phyloP scores from a whole-genome alignment of 768 basidiomycete species.

The Serendipita sp. region DNA sequence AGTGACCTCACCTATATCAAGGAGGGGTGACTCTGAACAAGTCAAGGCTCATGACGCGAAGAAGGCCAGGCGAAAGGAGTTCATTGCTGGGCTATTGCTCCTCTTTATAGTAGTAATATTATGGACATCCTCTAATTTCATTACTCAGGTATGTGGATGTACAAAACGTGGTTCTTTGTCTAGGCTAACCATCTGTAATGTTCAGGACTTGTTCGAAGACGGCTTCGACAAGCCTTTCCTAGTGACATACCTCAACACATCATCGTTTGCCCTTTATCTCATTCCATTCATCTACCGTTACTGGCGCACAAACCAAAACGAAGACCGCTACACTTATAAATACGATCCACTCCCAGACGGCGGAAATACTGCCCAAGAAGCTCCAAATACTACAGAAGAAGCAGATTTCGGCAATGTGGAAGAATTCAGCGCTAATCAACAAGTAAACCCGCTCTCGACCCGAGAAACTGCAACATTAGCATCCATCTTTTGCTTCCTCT shows the following conservation, averaged over 20 bases:
- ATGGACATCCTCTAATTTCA: constrained; percentile 80
- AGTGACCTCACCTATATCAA: too few relatives aligned
- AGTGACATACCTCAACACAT: constrained; percentile 82
- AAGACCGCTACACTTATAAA: constrained; percentile 8
- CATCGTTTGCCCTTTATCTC: constrained; percentile 74
- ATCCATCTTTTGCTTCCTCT: constrained; percentile 65
- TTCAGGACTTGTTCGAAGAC: constrained; percentile 32
- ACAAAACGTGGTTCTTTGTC: not conserved
- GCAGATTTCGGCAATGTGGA: not conserved
- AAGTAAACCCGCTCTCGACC: constrained; percentile 33
- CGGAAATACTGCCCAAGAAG: not conserved
- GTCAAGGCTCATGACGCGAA: too few relatives aligned
- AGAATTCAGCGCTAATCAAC: not conserved
- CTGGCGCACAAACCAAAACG: constrained; percentile 13
- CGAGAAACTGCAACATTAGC: constrained; percentile 68
- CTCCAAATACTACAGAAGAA: not conserved
- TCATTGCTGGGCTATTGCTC: constrained; percentile 46
- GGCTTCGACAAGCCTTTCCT: constrained; percentile 86
- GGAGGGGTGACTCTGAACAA: too few relatives aligned
- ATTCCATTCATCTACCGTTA: constrained; percentile 37
- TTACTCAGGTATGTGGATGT: constrained; percentile 49
- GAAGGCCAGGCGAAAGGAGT: constrained; percentile 16
- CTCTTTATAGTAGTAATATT: constrained; percentile 63
- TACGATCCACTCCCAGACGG: constrained; percentile 2
- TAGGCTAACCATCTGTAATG: constrained; percentile 9